Percentiles rank a stretch among this genome's conserved stretches.
phyloP scores from a whole-genome alignment of 331 rosid species.

The Phaseolus coccineus region DNA sequence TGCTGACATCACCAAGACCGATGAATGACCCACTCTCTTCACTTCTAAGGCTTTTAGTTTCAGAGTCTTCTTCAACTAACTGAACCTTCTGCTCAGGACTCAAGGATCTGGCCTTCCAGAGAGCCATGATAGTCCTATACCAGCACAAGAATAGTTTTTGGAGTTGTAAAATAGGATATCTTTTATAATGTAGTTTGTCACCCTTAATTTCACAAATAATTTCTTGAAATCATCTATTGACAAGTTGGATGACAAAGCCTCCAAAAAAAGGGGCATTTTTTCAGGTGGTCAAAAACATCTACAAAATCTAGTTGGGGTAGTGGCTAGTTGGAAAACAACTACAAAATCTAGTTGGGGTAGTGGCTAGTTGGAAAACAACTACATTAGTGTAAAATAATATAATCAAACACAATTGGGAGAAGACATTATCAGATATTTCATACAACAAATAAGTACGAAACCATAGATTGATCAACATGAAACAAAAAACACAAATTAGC shows the following conservation, averaged over 20 bases:
- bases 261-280: neutral
- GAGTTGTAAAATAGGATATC: slow-evolving; percentile 20
- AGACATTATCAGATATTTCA: neutral
- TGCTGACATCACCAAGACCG: slow-evolving; percentile 74
- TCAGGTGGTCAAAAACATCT: slow-evolving; percentile 29
- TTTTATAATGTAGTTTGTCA: slow-evolving; percentile 6
- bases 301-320: neutral
- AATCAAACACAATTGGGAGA: slow-evolving; percentile 27
- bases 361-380: slow-evolving; percentile 19
- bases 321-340: slow-evolving; percentile 19
- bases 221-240: slow-evolving; percentile 24
- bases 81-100: slow-evolving; percentile 90
- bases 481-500: slow-evolving; percentile 7
- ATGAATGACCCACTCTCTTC: slow-evolving; percentile 82
- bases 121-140: slow-evolving; percentile 91
- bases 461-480: neutral
- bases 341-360: neutral
- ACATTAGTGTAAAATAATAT: neutral
- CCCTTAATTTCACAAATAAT: slow-evolving; percentile 17
- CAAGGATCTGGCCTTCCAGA: slow-evolving; percentile 92
- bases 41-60: slow-evolving; percentile 57
- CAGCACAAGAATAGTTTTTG: slow-evolving; percentile 40
- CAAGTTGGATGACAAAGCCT: slow-evolving; percentile 17
- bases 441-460: neutral
- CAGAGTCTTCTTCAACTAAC: slow-evolving; percentile 86